Percentiles rank a stretch among this genome's conserved stretches.
Conservation (phyloP, 352 stramenopile genomes). For the Globisporangium nodosum region DNA sequence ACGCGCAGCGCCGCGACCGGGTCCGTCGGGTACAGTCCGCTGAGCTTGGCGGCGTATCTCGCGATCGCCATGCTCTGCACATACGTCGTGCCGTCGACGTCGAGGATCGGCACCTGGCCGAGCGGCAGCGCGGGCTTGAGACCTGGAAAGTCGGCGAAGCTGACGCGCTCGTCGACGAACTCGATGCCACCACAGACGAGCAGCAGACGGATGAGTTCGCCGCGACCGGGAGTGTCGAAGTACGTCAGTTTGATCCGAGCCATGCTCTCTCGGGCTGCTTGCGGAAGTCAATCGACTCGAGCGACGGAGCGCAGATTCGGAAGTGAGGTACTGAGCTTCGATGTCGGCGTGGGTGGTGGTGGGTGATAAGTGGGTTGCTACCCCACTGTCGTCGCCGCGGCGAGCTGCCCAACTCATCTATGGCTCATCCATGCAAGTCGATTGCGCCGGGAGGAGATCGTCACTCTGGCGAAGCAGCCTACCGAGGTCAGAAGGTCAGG, state of each 20-base stretch:
- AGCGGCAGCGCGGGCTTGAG: constrained; percentile 24
- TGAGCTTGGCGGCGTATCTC: constrained; percentile 23
- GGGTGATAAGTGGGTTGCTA: too few relatives aligned
- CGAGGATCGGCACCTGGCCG: constrained; percentile 18
- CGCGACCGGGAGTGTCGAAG: background rate
- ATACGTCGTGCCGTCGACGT: constrained; percentile 19
- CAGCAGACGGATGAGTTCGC: background rate
- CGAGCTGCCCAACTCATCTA: too few relatives aligned
- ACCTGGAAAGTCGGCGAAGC: constrained; percentile 11
- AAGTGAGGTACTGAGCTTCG: too few relatives aligned
- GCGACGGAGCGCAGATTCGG: too few relatives aligned
- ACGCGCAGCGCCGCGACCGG: constrained; percentile 4
- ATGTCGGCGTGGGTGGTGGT: too few relatives aligned
- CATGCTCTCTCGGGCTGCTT: too few relatives aligned
- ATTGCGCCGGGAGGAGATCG: too few relatives aligned
- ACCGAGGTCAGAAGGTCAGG: too few relatives aligned
- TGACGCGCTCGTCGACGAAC: constrained; percentile 13
- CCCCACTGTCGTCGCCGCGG: too few relatives aligned
- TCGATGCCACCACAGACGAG: background rate
- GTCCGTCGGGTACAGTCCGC: constrained; percentile 16
- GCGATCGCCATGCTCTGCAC: constrained; percentile 23
- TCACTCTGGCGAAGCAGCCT: too few relatives aligned
- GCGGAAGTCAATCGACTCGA: too few relatives aligned
- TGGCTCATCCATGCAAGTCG: too few relatives aligned
- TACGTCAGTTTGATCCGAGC: background rate